Base-by-base conservation (phyloP, 2,329 filamentous ascomycete species). In the Parastagonospora nodorum region DNA sequence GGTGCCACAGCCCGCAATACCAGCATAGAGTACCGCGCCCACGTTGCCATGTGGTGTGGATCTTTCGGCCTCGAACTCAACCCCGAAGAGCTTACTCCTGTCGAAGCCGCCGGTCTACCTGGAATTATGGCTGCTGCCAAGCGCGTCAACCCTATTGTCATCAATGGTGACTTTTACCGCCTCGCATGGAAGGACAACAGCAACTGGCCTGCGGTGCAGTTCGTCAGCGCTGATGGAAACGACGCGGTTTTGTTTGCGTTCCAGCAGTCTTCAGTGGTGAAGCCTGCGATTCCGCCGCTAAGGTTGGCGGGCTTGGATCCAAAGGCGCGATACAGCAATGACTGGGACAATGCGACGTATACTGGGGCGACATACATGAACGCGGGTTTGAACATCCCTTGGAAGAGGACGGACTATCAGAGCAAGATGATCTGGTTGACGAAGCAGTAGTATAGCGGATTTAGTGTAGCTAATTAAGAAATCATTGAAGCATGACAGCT, bases 11-110 rank as follows among this genome's bases (percentile, higher is more conserved):
- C 75, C 0, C 82, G 85, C 15, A 81, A 77, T 1, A 81, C 81
- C 1, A 80, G 84, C 0, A 76, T 88, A 10, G 67, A 69, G 1
- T 87, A 88, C 74, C 83, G 85, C 30, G 84, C 82, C 0, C 84
- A 87, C 48, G 85, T 88, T 0, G 85, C 85, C 5, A 84, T 87
- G 75, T 87, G 87, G 85, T 85, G 85, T 48, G 85, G 85, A 2
- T 85, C 83, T 0, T 88, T 88, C 57, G 85, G 85, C 0, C 78
- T 88, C 9, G 85, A 88, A 64, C 77, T 88, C 7, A 78, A 87
- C 61, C 85, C 85, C 0, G 72, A 71, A 0, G 75, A 80, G 7
- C 77, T 85, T 5, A 69, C 71, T 0, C 74, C 74, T 0, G 78
- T 79, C 10, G 85, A 88, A n/a, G 75, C 73, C 40, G 76, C 72